Evolutionary conservation across 1,284 basidiomycete genomes (phyloP).

Genomic region (Austroboletus sp.): DNA sequence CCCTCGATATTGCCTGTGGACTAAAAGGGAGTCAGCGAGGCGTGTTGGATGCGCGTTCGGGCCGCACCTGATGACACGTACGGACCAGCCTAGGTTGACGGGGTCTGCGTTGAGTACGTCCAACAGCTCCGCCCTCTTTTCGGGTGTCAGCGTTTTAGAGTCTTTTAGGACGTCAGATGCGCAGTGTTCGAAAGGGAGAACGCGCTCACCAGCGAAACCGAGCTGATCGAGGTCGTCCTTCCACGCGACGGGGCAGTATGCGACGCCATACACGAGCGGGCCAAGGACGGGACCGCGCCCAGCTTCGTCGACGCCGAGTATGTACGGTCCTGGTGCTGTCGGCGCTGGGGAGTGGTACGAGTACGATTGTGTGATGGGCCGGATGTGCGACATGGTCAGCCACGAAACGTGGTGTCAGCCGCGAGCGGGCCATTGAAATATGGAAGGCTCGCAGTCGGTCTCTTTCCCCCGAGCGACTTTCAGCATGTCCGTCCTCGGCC

Average conservation of each 20-base stretch:
- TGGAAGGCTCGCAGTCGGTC: neutral
- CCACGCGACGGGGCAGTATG: slow-evolving; percentile 83
- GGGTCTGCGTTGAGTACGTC: slow-evolving; percentile 60
- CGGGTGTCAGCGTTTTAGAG: slow-evolving; percentile 83
- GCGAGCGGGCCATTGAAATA: slow-evolving; percentile 18
- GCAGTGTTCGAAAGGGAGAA: neutral
- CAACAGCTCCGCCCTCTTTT: slow-evolving; percentile 59
- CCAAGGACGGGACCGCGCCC: slow-evolving; percentile 91
- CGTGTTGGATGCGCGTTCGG: neutral
- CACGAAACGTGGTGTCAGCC: slow-evolving; percentile 20
- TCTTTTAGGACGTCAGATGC: slow-evolving; percentile 42
- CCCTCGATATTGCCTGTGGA: slow-evolving; percentile 85
- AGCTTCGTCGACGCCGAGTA: slow-evolving; percentile 95
- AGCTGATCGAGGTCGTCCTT: slow-evolving; percentile 68
- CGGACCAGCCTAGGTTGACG: slow-evolving; percentile 72
- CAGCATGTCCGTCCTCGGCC: neutral
- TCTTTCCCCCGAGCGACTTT: neutral
- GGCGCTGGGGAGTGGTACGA: slow-evolving; percentile 74
- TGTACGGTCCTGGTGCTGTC: slow-evolving; percentile 61
- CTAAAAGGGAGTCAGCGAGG: slow-evolving; percentile 37
- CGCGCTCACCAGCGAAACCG: slow-evolving; percentile 75
- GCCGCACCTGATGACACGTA: slow-evolving; percentile 65
- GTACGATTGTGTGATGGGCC: slow-evolving; percentile 67
- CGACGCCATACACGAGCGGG: slow-evolving; percentile 91
- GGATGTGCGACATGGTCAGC: slow-evolving; percentile 33